Evolutionary conservation across 2,329 filamentous ascomycete species (phyloP).

Genomic region (Fusarium brevicatenulatum): DNA sequence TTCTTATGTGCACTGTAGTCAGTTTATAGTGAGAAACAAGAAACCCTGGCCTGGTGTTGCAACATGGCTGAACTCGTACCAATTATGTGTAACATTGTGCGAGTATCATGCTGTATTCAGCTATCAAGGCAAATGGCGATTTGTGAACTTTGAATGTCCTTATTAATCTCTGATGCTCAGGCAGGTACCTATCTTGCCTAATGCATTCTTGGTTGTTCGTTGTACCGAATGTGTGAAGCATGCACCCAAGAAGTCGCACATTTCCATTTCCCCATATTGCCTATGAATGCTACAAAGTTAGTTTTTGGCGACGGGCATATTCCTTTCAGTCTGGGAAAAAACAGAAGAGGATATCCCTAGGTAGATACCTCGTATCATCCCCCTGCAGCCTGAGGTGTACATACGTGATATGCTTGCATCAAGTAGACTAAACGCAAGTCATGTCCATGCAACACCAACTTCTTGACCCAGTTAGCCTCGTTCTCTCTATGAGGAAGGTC

Average conservation of each 20-base stretch:
- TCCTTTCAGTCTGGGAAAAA: not conserved
- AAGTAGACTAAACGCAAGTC: not conserved
- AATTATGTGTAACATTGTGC: constrained; percentile 13
- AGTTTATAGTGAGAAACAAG: not conserved
- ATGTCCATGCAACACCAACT: not conserved
- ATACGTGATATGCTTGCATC: not conserved
- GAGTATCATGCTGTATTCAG: constrained; percentile 2
- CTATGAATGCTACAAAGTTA: not conserved
- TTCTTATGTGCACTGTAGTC: not conserved
- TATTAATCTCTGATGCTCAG: no score
- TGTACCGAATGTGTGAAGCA: not conserved
- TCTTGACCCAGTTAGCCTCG: not conserved
- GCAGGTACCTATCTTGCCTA: not conserved
- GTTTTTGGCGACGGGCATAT: not conserved
- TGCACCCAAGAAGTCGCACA: not conserved
- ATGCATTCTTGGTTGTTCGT: not conserved
- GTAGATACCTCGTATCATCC: not conserved
- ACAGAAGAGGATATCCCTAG: not conserved
- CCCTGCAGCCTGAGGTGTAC: not conserved
- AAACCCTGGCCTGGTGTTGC: not conserved
- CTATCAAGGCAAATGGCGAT: not conserved
- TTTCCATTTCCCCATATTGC: not conserved
- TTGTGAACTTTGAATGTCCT: no score
- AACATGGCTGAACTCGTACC: not conserved
- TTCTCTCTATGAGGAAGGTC: not conserved